Evolutionary conservation across 257 asterid species (phyloP), one percentile per base, ranked within the genome.

Genomic region (Euphrasia confusa): DNA sequence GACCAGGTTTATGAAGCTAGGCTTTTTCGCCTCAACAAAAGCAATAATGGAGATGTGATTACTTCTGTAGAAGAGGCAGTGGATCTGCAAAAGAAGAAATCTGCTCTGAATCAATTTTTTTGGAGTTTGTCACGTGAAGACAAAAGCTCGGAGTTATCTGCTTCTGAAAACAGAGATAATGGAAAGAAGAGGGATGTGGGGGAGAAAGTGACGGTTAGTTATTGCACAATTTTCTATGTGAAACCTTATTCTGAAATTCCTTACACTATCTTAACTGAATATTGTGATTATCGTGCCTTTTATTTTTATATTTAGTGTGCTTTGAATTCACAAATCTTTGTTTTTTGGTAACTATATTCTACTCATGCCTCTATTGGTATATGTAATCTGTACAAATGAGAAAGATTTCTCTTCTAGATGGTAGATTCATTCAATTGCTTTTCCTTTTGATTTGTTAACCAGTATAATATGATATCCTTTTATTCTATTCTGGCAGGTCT

Each of bases 1-100:
- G 67, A 61, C 65, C 79, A 89, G 97, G 95, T 71, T 73, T 87
- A 89, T 72, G 99, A 89, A 77, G 99, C 95, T 58, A 81, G 95
- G 70, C 96, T 92, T 64, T 92, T 92, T 68, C 96, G 93, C 58
- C 90, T 79, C 63, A 84, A 79, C 71, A 89, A 82, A 75, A 82
- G 86, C 78, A 83, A 79, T 64, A 70, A 78, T 2, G 84, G 96
- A 14, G 97, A 83, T 63, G 71, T 72, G 66, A 76, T 92, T 68
- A 79, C 82, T 49, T 92, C 99, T 65, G 96, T 75, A 60, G 91
- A 89, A 79, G 97, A 87, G 78, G 99, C 97, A 45, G 76, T 89
- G 66, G 79, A 83, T 70, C 77, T 87, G 70, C 99, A 87, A 75
- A 92, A 78, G 82, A 89, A 78, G 75, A 83, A 67, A 63, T 81